phyloP scores from a whole-genome alignment of 2,329 filamentous ascomycete species.

The Cordyceps farinosa region DNA sequence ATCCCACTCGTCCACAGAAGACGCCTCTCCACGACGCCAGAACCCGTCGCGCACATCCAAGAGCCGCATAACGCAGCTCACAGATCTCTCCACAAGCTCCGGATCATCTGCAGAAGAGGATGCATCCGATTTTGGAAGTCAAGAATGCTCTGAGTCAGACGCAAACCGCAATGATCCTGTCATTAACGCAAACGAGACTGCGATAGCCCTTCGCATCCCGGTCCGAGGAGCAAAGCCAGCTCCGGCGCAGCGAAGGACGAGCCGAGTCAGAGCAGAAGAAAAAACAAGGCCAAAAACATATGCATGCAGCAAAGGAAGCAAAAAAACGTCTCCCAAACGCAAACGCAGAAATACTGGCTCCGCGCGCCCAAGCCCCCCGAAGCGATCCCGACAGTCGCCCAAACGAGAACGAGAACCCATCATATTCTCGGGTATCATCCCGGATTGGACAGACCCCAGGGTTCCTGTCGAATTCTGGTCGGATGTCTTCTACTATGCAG shows the following conservation, averaged over 20 bases:
- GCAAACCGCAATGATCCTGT: background rate
- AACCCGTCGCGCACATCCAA: slow-evolving; percentile 11
- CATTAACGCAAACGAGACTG: background rate
- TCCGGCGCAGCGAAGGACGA: background rate
- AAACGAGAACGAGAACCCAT: background rate
- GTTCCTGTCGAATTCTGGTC: slow-evolving; percentile 67
- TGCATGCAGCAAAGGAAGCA: background rate
- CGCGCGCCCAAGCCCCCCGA: background rate
- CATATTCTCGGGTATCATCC: slow-evolving; percentile 33
- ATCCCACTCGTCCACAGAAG: background rate
- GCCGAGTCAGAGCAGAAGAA: background rate
- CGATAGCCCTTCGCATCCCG: background rate
- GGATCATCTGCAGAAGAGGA: background rate
- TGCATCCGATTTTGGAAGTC: background rate
- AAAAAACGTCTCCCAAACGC: background rate
- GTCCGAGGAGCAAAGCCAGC: background rate
- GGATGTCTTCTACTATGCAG: slow-evolving; percentile 66
- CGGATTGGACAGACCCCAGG: slow-evolving; percentile 51
- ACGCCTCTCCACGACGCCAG: background rate
- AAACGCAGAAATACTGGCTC: background rate
- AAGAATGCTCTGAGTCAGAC: slow-evolving; percentile 6
- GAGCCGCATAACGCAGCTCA: slow-evolving; percentile 11
- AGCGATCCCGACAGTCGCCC: background rate
- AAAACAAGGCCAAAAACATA: background rate
- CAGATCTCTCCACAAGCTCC: slow-evolving; percentile 9